Base-by-base conservation (phyloP, 1,284 basidiomycete genomes). In the Bondarzewia mesenterica region DNA sequence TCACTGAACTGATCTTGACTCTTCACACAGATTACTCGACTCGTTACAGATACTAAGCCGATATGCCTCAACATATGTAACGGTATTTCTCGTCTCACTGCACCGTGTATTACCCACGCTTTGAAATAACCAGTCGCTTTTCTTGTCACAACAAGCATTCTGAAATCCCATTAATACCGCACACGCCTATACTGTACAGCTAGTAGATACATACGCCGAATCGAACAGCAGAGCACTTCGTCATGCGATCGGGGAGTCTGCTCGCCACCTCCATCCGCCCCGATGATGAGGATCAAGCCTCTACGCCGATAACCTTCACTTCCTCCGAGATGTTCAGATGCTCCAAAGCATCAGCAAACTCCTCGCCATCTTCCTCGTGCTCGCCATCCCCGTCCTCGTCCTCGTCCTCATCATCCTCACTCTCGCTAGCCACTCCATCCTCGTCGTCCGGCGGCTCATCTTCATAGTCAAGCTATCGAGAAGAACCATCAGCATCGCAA, bases 331-430 rank as follows among this genome's bases (percentile, higher is more conserved):
- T 67, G 45, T 67, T 69, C 48, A 87, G 68, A 55, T 77, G 74
- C 58, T 85, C 80, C 61, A 87, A 57, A 18, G 82, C 82, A 57
- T 85, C 80, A 57, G 78, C 75, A 51, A 86, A 81, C 21, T 72
- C 69, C 18, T 70, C 73, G 20, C 71, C 69, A n/a, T 69, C 73
- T 6, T 63, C 65, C 5, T 60, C 59, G 26, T 63, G 65, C 12
- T 60, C 57, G 1, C 68, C 69, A 7, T 69, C 66, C 4, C 67
- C 69, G 4, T 65, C 61, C 2, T 70, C 66, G 7, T 69, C 63
- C 7, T 71, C 68, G 21, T 68, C 69, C 26, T 68, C 70, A 38
- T 71, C 74, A 22, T 66, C 70, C 26, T 67, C 69, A 35, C 59
- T 59, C 6, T 68, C 63, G 7, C 70, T 32, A 12, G 10, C 67